Evolutionary conservation across 1,284 basidiomycete species (phyloP).

Genomic region (Athelia psychrophila): DNA sequence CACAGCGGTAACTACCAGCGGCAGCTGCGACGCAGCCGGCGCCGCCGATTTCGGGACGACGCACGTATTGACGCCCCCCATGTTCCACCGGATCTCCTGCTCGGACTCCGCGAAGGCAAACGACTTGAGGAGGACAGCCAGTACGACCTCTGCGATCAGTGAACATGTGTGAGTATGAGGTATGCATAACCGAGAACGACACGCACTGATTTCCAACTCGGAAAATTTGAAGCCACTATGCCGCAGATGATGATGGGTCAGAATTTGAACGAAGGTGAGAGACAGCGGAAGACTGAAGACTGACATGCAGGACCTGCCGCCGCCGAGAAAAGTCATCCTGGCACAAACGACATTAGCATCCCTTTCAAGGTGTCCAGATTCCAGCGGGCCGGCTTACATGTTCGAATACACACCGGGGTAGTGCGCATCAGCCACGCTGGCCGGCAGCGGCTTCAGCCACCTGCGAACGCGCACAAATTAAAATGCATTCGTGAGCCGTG

Average conservation of each 20-base stretch:
- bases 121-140: background rate
- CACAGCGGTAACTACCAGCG: too few species aligned
- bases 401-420: slow-evolving; percentile 1
- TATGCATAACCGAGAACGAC: background rate
- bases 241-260: too few species aligned
- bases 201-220: slow-evolving; percentile 1
- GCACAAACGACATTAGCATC: background rate
- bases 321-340: slow-evolving; percentile 4
- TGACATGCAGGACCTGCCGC: slow-evolving; percentile 3
- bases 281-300: background rate
- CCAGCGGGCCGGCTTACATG: background rate
- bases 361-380: background rate
- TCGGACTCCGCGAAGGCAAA: background rate
- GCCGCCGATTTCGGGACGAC: too few species aligned
- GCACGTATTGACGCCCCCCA: too few species aligned
- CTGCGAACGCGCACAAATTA: too few species aligned
- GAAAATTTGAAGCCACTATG: slow-evolving; percentile 3
- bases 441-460: slow-evolving; percentile 1
- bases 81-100: background rate
- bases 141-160: background rate
- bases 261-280: background rate
- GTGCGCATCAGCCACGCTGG: background rate
- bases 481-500: too few species aligned
- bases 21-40: too few species aligned
- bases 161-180: background rate